Evolutionary conservation across 2,329 filamentous ascomycete species (phyloP).

Genomic region (Alternaria sp.): DNA sequence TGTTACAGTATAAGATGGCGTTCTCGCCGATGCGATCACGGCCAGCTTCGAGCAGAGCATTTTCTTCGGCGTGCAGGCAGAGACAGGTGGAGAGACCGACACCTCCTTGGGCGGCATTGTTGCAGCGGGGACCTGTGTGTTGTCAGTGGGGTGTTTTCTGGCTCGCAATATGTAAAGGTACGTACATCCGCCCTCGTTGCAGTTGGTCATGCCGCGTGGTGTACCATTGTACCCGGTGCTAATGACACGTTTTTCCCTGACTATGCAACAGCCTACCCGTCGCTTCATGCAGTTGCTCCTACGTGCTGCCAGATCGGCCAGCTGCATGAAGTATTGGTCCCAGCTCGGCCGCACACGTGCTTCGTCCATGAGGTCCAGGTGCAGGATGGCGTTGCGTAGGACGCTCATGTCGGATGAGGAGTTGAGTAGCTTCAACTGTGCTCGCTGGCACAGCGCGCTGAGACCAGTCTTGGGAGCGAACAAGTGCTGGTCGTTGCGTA

Average conservation of each 20-base stretch:
- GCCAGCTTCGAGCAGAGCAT: conserved; percentile 92
- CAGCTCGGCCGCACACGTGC: conserved; percentile 86
- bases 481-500: conserved; percentile 75
- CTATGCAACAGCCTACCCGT: conserved; percentile 91
- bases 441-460: conserved; percentile 79
- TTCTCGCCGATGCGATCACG: conserved; percentile 86
- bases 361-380: conserved; percentile 78
- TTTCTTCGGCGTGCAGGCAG: conserved; percentile 98
- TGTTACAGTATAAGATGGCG: conserved; percentile 90
- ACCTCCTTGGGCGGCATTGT: conserved; percentile 74
- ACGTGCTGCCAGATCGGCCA: conserved; percentile 90
- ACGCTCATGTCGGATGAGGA: conserved; percentile 74
- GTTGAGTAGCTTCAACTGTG: conserved; percentile 87
- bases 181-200: conserved; percentile 89
- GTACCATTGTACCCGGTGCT: conserved; percentile 98
- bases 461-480: conserved; percentile 72
- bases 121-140: conserved; percentile 71
- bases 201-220: conserved; percentile 87
- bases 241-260: conserved; percentile 84
- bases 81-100: conserved; percentile 84
- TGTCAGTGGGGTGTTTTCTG: conserved; percentile 1
- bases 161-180: conserved; percentile 35
- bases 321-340: conserved; percentile 98
- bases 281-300: conserved; percentile 98
- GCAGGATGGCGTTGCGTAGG: conserved; percentile 75